Base-by-base conservation (phyloP, 495 filamentous ascomycete species). In the Penicillium mononematosum region DNA sequence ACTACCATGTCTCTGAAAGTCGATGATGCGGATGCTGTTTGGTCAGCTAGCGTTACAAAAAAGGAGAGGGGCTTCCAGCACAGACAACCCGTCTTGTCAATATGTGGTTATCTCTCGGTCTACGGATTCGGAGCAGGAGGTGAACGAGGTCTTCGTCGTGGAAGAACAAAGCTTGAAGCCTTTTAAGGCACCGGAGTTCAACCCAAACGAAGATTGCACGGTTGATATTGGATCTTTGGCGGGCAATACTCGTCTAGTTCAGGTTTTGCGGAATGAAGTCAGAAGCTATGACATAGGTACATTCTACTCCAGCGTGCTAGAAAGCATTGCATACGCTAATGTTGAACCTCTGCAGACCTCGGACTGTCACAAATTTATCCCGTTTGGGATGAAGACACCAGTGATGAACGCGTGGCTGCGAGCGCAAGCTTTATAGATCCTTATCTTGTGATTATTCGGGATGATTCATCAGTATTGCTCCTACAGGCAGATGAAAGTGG, bases 341-440 rank as follows among this genome's bases (percentile, higher is more conserved):
- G 14, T 56, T 45, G 4, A 55, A 44, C 10, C 50, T 25, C 48
- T 49, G 38, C 63, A 92, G 91, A 96, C 67, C 77, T 98, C 45
- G 86, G 87, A 10, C 79, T 99, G 36, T 81, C 85, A 44, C 92
- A 98, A 66, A 97, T 98, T 31, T 81, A 96, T 53, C 90, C 91
- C 2, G 86, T 97, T 75, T 81, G 84, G 53, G 93, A 98, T 59
- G 94, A 96, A 62, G 89, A 90, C 45, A 90, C 84, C 0, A 91
- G 86, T 19, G 88, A 91, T 36, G 86, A 87, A 59, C 85, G 89
- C 5, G 79, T 84, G 38, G 86, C 92, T 25, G 73, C 90, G 41
- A 89, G 82, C 63, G 87, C 88, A n/a, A 94, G 88, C 69, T 89
- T 98, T 61, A 79, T 81, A 12, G 94, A 97, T 65, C 91, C 92